These are phyloP conservation scores for Physcomitrellopsis africana DNA, from an alignment of 225 moss, liverwort and hornwort genomes.

Conservation along the genomic window DNA sequence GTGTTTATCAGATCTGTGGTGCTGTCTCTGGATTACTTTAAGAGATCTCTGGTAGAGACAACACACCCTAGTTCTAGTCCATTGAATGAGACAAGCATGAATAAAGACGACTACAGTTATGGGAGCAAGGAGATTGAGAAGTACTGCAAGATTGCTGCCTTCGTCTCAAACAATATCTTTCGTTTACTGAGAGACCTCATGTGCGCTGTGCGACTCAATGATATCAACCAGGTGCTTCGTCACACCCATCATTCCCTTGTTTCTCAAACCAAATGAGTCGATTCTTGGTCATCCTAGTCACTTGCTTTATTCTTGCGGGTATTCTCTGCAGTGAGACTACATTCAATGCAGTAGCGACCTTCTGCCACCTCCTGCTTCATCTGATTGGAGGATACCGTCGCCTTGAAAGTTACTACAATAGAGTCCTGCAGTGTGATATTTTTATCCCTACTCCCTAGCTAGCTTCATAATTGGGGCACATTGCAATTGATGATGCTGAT, in stretches of 20 bases:
- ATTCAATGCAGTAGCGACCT: not conserved
- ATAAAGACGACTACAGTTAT: slow-evolving; percentile 28
- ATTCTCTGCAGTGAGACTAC: slow-evolving; percentile 1
- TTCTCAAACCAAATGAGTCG: not conserved
- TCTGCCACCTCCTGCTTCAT: slow-evolving; percentile 9
- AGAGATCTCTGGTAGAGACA: slow-evolving; percentile 38
- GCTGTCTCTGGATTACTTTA: slow-evolving; percentile 69
- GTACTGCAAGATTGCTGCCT: slow-evolving; percentile 52
- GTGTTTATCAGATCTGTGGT: slow-evolving; percentile 77
- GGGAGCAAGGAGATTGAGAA: slow-evolving; percentile 36
- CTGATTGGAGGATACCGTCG: too few species aligned
- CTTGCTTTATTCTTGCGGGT: not conserved
- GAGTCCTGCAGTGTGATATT: not conserved
- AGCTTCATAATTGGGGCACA: slow-evolving; percentile 2
- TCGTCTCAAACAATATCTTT: slow-evolving; percentile 65
- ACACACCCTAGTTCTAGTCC: slow-evolving; percentile 29
- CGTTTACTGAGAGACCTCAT: slow-evolving; percentile 70
- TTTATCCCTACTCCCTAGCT: not conserved
- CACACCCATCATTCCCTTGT: not conserved
- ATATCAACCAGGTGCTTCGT: slow-evolving; percentile 66
- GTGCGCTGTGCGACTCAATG: slow-evolving; percentile 67
- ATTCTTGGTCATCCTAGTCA: slow-evolving; percentile 8
- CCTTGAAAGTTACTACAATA: too few species aligned
- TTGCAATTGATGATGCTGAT: not conserved
- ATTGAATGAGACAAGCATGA: slow-evolving; percentile 29